Evolutionary conservation across 192 early-diverging fungal species (phyloP).

Genomic region (Cetraspora pellucida): DNA sequence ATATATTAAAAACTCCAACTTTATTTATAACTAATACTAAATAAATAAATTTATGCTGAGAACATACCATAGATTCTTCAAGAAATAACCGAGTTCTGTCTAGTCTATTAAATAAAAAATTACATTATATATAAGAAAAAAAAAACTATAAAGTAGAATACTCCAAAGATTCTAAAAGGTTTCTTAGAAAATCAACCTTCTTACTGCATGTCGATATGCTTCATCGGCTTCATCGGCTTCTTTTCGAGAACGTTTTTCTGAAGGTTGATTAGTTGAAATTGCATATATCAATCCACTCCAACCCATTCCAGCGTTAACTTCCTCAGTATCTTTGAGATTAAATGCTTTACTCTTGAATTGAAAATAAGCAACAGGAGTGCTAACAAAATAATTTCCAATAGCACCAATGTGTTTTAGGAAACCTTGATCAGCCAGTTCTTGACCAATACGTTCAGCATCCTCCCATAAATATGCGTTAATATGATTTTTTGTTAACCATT

Average conservation of each 20-base stretch:
- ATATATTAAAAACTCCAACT: neutral
- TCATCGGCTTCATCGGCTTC: slow-evolving; percentile 71
- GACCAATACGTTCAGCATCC: slow-evolving; percentile 70
- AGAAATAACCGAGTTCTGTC: slow-evolving; percentile 69
- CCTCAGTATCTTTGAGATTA: slow-evolving; percentile 52
- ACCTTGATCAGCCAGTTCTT: slow-evolving; percentile 65
- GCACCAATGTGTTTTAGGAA: slow-evolving; percentile 69
- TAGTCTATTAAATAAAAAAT: slow-evolving; percentile 18
- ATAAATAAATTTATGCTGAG: neutral
- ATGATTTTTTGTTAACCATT: slow-evolving; percentile 73
- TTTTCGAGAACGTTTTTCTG: slow-evolving; percentile 54
- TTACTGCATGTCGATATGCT: slow-evolving; percentile 65
- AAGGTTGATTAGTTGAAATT: slow-evolving; percentile 40
- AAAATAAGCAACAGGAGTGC: slow-evolving; percentile 63
- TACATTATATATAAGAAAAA: no score
- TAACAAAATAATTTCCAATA: slow-evolving; percentile 69
- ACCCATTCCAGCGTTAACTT: slow-evolving; percentile 39
- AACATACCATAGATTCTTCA: slow-evolving; percentile 66
- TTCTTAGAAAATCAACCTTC: slow-evolving; percentile 24
- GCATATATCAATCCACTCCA: slow-evolving; percentile 36
- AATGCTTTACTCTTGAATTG: slow-evolving; percentile 70
- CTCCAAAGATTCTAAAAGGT: no score
- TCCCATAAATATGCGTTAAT: slow-evolving; percentile 60
- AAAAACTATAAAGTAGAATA: no score
- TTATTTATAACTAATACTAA: no score